Evolutionary conservation across 305 asterid genomes (phyloP).

Genomic region (Galium porrigens): DNA sequence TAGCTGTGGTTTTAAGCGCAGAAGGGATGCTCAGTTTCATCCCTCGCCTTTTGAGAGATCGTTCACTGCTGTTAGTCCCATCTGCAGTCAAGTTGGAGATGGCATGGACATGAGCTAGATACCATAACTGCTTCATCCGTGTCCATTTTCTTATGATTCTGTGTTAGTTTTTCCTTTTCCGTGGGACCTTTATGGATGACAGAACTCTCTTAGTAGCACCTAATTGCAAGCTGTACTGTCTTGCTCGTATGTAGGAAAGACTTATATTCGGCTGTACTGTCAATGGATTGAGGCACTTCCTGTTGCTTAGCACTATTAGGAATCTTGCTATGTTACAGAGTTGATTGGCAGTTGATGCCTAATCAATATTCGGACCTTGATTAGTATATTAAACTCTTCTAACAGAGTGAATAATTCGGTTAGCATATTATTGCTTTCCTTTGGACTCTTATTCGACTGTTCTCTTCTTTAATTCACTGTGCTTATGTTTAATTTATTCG

Average conservation of each 20-base stretch:
- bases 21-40: slow-evolving; percentile 63
- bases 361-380: slow-evolving; percentile 19
- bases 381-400: slow-evolving; percentile 6
- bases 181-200: slow-evolving; percentile 25
- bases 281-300: slow-evolving; percentile 34
- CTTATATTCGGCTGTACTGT: slow-evolving; percentile 34
- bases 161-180: slow-evolving; percentile 23
- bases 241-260: slow-evolving; percentile 47
- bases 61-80: slow-evolving; percentile 57
- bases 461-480: slow-evolving; percentile 4
- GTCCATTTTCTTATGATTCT: slow-evolving; percentile 17
- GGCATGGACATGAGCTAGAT: slow-evolving; percentile 85
- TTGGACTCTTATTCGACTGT: background rate
- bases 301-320: slow-evolving; percentile 35
- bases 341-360: slow-evolving; percentile 22
- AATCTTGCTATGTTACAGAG: slow-evolving; percentile 25
- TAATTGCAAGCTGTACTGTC: slow-evolving; percentile 41
- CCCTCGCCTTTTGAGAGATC: slow-evolving; percentile 90
- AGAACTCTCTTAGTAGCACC: slow-evolving; percentile 28
- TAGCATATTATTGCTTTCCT: slow-evolving; percentile 6
- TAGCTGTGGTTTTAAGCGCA: slow-evolving; percentile 66
- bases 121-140: slow-evolving; percentile 23
- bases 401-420: slow-evolving; percentile 3
- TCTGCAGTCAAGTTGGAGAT: slow-evolving; percentile 75
- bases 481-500: slow-evolving; percentile 1